These are phyloP conservation scores for Debaryomyces prosopidis DNA, from an alignment of 805 yeast species.

Conservation along the genomic window DNA sequence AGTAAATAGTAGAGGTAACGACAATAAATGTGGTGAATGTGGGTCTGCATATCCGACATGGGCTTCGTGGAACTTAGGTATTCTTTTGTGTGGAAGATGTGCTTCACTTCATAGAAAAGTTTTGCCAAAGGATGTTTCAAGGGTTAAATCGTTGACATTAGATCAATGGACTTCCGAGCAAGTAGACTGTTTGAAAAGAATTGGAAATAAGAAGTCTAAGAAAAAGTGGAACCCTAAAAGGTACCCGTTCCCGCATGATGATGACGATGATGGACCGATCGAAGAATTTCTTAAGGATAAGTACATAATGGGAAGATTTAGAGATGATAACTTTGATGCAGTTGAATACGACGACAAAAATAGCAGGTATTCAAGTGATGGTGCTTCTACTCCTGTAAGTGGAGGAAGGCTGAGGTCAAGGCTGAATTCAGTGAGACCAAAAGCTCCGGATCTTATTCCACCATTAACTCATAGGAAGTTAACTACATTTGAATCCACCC, in stretches of 20 bases:
- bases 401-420: conserved; percentile 12
- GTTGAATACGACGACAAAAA: conserved; percentile 34
- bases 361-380: conserved; percentile 22
- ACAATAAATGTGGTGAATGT: conserved; percentile 81
- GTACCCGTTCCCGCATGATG: conserved; percentile 73
- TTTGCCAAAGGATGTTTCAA: conserved; percentile 56
- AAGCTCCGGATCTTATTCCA: conserved; percentile 29
- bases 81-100: conserved; percentile 82
- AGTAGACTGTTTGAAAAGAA: conserved; percentile 41
- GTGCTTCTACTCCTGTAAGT: conserved; percentile 3
- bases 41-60: conserved; percentile 64
- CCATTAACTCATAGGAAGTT: conserved; percentile 50
- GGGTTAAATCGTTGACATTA: conserved; percentile 69
- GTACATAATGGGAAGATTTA: conserved; percentile 62
- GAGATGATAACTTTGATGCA: conserved; percentile 38
- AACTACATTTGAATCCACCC: conserved; percentile 52
- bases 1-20: conserved; percentile 58
- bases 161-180: conserved; percentile 69
- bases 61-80: conserved; percentile 54
- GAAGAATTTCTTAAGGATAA: conserved; percentile 65
- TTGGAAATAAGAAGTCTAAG: conserved; percentile 65
- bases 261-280: conserved; percentile 57
- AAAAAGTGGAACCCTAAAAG: conserved; percentile 67
- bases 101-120: conserved; percentile 74
- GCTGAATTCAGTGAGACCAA: conserved; percentile 21